phyloP scores from a whole-genome alignment of 257 asterid genomes.

The Solanum arcanum region DNA sequence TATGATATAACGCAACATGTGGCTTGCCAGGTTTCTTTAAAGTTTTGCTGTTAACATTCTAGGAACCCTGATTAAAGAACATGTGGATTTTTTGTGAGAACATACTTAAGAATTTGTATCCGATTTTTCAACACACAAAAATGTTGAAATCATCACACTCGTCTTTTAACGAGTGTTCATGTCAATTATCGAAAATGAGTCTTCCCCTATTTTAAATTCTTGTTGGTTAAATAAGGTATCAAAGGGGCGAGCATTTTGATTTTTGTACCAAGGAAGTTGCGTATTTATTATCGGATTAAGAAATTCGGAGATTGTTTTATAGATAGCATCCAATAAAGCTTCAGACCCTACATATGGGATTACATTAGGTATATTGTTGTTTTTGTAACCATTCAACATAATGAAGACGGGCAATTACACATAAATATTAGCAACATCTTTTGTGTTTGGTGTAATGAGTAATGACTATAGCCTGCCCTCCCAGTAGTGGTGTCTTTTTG shows the following conservation, averaged over 20 bases:
- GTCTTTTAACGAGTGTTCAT: background rate
- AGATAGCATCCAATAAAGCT: background rate
- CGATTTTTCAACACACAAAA: background rate
- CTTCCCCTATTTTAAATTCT: background rate
- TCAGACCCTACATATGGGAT: background rate
- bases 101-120: background rate
- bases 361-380: background rate
- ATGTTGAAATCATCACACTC: background rate
- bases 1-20: background rate
- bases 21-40: background rate
- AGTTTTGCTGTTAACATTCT: background rate
- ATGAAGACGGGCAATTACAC: background rate
- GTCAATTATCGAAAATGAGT: background rate
- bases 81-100: background rate
- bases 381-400: background rate
- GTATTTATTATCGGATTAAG: background rate
- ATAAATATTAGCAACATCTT: background rate
- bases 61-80: background rate
- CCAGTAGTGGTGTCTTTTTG: background rate
- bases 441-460: background rate
- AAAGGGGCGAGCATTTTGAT: background rate
- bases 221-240: background rate
- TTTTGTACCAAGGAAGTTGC: background rate
- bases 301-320: background rate
- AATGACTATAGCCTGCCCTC: background rate